These are phyloP conservation scores for Pseudogymnoascus sp. DNA, from an alignment of 2,329 filamentous ascomycete species.

Conservation along the genomic window DNA sequence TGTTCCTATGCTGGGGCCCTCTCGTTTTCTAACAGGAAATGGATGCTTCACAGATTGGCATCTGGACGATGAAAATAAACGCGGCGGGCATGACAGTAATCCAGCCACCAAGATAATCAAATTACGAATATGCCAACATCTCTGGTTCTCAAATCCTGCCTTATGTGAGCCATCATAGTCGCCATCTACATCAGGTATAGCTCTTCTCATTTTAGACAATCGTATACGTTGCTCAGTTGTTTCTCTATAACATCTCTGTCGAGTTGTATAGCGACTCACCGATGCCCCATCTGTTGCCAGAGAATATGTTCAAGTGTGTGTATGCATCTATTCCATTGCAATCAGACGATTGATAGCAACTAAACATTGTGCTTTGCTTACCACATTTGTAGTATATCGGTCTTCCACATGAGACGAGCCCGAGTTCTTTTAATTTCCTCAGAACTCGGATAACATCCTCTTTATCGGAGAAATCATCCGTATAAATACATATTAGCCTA, in stretches of 20 bases:
- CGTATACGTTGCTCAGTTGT: background rate
- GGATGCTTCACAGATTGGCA: background rate
- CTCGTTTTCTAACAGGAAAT: background rate
- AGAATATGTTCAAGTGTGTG: conserved; percentile 57
- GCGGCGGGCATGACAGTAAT: background rate
- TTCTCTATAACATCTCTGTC: conserved; percentile 26
- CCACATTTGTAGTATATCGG: conserved; percentile 67
- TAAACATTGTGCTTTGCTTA: conserved; percentile 14
- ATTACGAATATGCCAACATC: background rate
- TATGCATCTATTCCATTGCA: conserved; percentile 48
- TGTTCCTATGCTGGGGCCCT: background rate
- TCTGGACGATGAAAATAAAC: background rate
- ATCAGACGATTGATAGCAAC: conserved; percentile 2
- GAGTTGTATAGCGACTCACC: conserved; percentile 52
- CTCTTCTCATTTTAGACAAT: background rate
- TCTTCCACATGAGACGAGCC: conserved; percentile 44
- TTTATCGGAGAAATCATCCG: conserved; percentile 62
- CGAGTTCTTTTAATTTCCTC: conserved; percentile 52
- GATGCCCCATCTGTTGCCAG: conserved; percentile 55
- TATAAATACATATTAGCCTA: conserved; percentile 71
- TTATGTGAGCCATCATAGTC: background rate
- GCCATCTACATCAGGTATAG: background rate
- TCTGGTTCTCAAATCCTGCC: background rate
- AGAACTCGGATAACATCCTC: conserved; percentile 65
- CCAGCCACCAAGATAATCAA: background rate